Evolutionary conservation across 495 filamentous ascomycete genomes (phyloP), one percentile per base, ranked within the genome.

Genomic region (Neurospora discreta): DNA sequence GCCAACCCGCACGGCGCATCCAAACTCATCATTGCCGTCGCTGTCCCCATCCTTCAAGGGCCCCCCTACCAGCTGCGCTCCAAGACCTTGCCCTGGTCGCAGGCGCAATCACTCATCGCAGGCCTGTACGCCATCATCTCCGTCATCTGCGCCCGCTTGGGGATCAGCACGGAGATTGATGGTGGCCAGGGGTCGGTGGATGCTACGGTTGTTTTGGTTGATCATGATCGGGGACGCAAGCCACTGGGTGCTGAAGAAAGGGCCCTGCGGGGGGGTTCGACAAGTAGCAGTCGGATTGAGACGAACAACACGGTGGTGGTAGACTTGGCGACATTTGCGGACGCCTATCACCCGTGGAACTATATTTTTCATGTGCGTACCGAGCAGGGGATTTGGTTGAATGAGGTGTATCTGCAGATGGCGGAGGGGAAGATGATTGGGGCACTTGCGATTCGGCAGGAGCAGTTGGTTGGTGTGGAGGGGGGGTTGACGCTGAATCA

Each of bases 41-140:
- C 85, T 23, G 86, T 80, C 74, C 84, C 88, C 39, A 76, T 85
- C 38, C 82, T 90, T 23, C 80, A 85, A 68, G 83, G 83, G 30
- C 52, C 26, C 2, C 52, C 52, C 26, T 78, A 75, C 46, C 81
- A 71, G 52, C 23, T 74, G 16, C 75, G 76, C 81, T 88, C 75
- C 81, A 90, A 79, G 82, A 87, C 74, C 77, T 81, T 81, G 72
- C 88, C 71, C 87, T 93, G 82, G 82, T 79, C 73, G 70, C 80
- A 85, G 36, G 84, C 90, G 10, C 93, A 97, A 81, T 81, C 82
- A 39, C 84, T 94, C 16, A 78, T 98, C 30, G 91, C 91, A 26
- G 87, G 86, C 69, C 76, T 97, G 71, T 98, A 98, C 84, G 89
- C 87, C 75, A 84, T 98, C 58, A 82, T 95, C 75, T 87, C 89